These are phyloP conservation scores for Stephania cephalantha DNA, from an alignment of 164 flowering plant species.

Conservation along the genomic window DNA sequence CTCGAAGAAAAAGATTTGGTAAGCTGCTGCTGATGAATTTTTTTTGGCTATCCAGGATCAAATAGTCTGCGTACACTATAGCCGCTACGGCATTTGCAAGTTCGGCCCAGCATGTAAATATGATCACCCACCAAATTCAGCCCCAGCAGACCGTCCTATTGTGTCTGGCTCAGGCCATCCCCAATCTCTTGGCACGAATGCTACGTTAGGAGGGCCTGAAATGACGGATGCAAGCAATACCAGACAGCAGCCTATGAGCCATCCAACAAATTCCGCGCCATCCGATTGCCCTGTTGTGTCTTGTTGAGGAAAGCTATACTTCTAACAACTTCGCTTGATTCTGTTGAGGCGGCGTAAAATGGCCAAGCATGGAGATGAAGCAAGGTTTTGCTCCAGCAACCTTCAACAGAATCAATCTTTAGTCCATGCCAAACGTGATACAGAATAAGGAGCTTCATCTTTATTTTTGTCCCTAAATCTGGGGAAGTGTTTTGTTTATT, in stretches of 20 bases:
- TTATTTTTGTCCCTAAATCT: neutral
- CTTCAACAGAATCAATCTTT: conserved; percentile 9
- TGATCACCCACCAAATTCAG: conserved; percentile 48
- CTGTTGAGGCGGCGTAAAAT: conserved; percentile 5
- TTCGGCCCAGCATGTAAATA: conserved; percentile 74
- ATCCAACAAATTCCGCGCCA: conserved; percentile 32
- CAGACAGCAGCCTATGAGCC: conserved; percentile 30
- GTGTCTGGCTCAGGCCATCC: conserved; percentile 18
- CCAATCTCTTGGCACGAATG: conserved; percentile 13
- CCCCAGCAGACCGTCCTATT: conserved; percentile 16
- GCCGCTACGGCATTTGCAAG: conserved; percentile 78
- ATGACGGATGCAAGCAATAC: conserved; percentile 7
- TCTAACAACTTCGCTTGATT: conserved; percentile 11
- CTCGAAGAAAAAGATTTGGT: neutral
- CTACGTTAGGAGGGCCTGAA: conserved; percentile 5
- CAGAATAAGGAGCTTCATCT: neutral
- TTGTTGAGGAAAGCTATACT: conserved; percentile 14
- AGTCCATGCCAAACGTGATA: neutral
- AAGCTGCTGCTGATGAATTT: neutral
- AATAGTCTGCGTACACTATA: conserved; percentile 50
- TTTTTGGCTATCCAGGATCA: conserved; percentile 44
- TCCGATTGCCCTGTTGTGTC: conserved; percentile 18
- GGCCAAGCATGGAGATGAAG: conserved; percentile 18
- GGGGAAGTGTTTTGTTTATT: neutral
- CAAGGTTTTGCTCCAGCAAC: conserved; percentile 22